phyloP scores from a whole-genome alignment of 192 early-diverging fungal genomes.

The Coemansia erecta region DNA sequence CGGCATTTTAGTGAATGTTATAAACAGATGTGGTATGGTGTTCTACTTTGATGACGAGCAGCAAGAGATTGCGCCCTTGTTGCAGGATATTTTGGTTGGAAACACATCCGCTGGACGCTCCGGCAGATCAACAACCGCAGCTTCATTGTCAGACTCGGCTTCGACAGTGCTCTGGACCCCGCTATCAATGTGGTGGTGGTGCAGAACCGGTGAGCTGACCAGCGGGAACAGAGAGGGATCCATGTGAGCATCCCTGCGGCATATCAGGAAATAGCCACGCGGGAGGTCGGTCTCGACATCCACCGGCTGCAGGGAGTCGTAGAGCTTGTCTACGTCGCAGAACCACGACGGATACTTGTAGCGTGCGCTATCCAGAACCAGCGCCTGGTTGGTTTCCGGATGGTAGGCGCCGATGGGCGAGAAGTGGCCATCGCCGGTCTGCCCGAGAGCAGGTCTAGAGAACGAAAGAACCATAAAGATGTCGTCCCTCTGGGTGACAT shows the following conservation, averaged over 20 bases:
- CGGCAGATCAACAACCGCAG: constrained; percentile 25
- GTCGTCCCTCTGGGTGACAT: constrained; percentile 66
- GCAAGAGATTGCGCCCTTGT: constrained; percentile 22
- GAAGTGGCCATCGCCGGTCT: constrained; percentile 96
- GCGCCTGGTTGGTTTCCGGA: constrained; percentile 63
- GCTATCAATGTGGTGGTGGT: neutral
- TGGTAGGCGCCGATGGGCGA: constrained; percentile 87
- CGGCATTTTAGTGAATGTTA: neutral
- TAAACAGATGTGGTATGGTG: neutral
- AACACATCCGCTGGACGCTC: constrained; percentile 30
- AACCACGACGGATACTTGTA: constrained; percentile 95
- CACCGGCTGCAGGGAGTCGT: constrained; percentile 75
- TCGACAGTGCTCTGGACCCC: no score
- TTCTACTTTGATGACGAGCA: constrained; percentile 23
- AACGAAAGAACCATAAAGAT: constrained; percentile 88
- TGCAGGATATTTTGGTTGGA: constrained; percentile 35
- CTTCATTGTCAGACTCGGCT: constrained; percentile 2
- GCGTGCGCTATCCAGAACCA: constrained; percentile 86
- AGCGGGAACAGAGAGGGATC: neutral
- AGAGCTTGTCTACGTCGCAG: constrained; percentile 67
- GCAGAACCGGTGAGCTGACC: constrained; percentile 3
- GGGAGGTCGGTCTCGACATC: constrained; percentile 78
- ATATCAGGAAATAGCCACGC: constrained; percentile 86
- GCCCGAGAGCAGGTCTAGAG: constrained; percentile 67
- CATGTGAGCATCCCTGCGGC: constrained; percentile 20